A percentile compares a stretch with the other conserved stretches of the same genome.
These are phyloP conservation scores for Fusarium xyrophilum DNA, from an alignment of 2,329 filamentous ascomycete genomes.

Conservation along the genomic window DNA sequence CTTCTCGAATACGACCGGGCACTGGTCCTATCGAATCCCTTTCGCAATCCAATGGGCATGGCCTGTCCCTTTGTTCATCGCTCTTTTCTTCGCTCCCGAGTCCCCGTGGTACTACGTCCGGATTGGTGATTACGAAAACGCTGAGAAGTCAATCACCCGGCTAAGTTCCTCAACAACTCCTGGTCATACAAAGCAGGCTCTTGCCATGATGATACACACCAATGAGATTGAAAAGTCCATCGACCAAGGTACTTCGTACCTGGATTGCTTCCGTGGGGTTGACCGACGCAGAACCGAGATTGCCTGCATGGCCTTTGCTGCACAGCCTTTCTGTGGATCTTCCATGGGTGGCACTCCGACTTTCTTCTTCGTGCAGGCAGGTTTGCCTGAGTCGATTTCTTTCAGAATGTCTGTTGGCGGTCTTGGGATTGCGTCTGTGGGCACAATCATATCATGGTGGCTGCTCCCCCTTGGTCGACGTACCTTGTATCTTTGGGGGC, in stretches of 20 bases:
- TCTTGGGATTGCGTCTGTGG: slow-evolving; percentile 28
- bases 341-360: slow-evolving; percentile 54
- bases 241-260: slow-evolving; percentile 42
- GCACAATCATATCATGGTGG: slow-evolving; percentile 29
- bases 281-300: slow-evolving; percentile 56
- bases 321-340: slow-evolving; percentile 51
- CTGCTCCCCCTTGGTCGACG: slow-evolving; percentile 25
- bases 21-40: slow-evolving; percentile 49
- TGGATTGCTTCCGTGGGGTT: slow-evolving; percentile 57
- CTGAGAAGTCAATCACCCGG: slow-evolving; percentile 36
- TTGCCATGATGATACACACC: slow-evolving; percentile 66
- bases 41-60: slow-evolving; percentile 51
- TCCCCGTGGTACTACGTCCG: slow-evolving; percentile 47
- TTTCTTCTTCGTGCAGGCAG: slow-evolving; percentile 56
- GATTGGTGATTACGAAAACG: slow-evolving; percentile 41
- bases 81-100: slow-evolving; percentile 44
- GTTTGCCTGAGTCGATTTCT: slow-evolving; percentile 35
- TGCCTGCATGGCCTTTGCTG: slow-evolving; percentile 49
- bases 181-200: slow-evolving; percentile 49
- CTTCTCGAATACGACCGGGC: slow-evolving; percentile 25
- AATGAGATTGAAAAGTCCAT: slow-evolving; percentile 49
- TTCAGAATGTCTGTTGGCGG: slow-evolving; percentile 30
- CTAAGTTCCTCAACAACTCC: slow-evolving; percentile 46
- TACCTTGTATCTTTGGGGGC: slow-evolving; percentile 25
- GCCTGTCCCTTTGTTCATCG: slow-evolving; percentile 42